Percentiles rank a stretch among this genome's conserved stretches.
Evolutionary conservation across 441 rosid species (phyloP).

Genomic region (Mallotus repandus): DNA sequence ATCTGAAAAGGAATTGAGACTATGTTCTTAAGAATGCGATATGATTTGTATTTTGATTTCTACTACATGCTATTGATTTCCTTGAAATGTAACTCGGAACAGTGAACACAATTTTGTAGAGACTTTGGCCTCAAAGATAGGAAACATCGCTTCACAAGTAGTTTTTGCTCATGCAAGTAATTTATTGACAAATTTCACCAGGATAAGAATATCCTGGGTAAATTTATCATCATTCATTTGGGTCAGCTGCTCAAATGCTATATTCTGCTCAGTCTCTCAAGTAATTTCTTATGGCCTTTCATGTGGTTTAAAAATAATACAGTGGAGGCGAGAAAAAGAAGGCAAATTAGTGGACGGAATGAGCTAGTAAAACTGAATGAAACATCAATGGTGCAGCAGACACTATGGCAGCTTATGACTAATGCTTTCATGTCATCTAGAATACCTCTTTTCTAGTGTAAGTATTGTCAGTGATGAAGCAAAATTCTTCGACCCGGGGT

Average conservation of each 20-base stretch:
- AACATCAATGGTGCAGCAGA: neutral
- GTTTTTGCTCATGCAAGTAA: neutral
- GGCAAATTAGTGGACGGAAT: neutral
- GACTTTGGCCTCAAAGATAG: neutral
- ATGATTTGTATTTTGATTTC: neutral
- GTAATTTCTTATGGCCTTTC: neutral
- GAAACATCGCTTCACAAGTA: neutral
- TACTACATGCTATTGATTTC: neutral
- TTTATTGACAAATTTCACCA: neutral
- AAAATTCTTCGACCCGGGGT: constrained; percentile 49
- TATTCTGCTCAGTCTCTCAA: neutral
- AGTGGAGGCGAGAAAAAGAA: neutral
- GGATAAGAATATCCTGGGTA: neutral
- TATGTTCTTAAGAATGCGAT: neutral
- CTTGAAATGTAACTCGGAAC: neutral
- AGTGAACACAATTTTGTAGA: neutral
- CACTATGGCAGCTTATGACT: neutral
- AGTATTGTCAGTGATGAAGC: constrained; percentile 52
- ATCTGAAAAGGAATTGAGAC: constrained; percentile 9
- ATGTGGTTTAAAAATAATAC: neutral
- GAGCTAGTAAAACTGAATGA: neutral
- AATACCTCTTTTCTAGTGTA: constrained; percentile 46
- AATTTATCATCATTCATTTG: neutral
- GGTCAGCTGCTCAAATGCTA: neutral
- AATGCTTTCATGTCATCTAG: neutral